Conservation (phyloP, 345 rosid genomes). For the Brassica nigra region DNA sequence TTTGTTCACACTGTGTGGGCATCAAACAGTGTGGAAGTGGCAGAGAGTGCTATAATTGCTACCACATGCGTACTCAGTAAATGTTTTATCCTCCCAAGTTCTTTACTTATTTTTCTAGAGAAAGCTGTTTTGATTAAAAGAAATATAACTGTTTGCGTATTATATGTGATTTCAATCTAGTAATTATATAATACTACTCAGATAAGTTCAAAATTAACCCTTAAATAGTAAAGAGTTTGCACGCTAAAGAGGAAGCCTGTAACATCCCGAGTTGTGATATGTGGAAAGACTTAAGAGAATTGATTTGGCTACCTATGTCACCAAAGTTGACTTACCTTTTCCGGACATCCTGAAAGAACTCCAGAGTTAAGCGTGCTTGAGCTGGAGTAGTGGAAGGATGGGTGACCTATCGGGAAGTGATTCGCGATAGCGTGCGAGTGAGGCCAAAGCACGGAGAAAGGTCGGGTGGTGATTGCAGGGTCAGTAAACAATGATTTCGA, state of each 20-base stretch:
- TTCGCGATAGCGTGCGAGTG: no score
- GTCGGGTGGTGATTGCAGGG: no score
- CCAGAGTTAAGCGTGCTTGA: no score
- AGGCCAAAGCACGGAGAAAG: no score
- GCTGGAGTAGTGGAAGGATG: no score
- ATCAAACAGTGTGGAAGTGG: slow-evolving; percentile 43
- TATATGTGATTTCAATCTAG: neutral
- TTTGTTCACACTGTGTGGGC: slow-evolving; percentile 20
- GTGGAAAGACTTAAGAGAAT: no score
- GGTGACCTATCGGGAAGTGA: no score
- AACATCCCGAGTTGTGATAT: no score
- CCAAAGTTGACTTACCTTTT: no score
- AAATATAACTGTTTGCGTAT: neutral
- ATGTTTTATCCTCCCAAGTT: slow-evolving; percentile 35
- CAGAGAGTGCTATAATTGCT: slow-evolving; percentile 43
- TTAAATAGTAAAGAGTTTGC: slow-evolving; percentile 20
- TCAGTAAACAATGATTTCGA: no score
- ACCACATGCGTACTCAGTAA: slow-evolving; percentile 37
- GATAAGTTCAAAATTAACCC: slow-evolving; percentile 32
- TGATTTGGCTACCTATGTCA: no score
- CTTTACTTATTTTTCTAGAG: neutral
- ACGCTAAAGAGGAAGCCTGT: slow-evolving; percentile 27
- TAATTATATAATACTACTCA: neutral
- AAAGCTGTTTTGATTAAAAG: slow-evolving; percentile 2
- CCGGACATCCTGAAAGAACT: no score